Conservation (phyloP, 108 stramenopile species). For the Seminavis robusta region DNA sequence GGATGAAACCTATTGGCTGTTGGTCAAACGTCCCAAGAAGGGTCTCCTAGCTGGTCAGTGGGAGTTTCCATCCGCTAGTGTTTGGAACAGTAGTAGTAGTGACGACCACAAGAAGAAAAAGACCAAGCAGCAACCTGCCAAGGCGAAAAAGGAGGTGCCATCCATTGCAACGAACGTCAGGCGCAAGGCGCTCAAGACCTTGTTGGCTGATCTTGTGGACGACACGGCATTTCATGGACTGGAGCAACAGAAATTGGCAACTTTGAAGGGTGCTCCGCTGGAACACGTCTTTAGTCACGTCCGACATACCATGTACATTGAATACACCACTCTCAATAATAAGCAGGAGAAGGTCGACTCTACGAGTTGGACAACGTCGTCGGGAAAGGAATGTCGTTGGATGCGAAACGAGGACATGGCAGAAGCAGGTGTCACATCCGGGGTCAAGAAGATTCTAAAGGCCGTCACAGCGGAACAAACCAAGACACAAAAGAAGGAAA, state of each 20-base stretch:
- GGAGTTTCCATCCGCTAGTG: constrained; percentile 75
- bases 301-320: constrained; percentile 69
- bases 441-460: constrained; percentile 74
- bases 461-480: no score
- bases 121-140: constrained; percentile 11
- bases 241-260: constrained; percentile 27
- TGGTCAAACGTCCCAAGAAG: constrained; percentile 63
- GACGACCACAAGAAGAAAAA: constrained; percentile 19
- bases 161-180: not conserved
- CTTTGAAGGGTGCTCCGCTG: constrained; percentile 23
- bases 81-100: constrained; percentile 38
- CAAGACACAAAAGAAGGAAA: no score
- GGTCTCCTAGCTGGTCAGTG: constrained; percentile 85
- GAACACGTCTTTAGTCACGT: constrained; percentile 86
- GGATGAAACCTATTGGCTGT: constrained; percentile 45
- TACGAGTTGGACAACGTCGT: constrained; percentile 30
- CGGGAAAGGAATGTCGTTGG: constrained; percentile 65
- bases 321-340: constrained; percentile 20
- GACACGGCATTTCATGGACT: no score
- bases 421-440: constrained; percentile 75
- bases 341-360: constrained; percentile 5
- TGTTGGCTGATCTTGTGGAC: not conserved
- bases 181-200: not conserved
- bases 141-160: constrained; percentile 11
- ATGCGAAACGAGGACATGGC: constrained; percentile 71